phyloP scores from a whole-genome alignment of 1,284 basidiomycete species.

The Anthracocystis walkeri region DNA sequence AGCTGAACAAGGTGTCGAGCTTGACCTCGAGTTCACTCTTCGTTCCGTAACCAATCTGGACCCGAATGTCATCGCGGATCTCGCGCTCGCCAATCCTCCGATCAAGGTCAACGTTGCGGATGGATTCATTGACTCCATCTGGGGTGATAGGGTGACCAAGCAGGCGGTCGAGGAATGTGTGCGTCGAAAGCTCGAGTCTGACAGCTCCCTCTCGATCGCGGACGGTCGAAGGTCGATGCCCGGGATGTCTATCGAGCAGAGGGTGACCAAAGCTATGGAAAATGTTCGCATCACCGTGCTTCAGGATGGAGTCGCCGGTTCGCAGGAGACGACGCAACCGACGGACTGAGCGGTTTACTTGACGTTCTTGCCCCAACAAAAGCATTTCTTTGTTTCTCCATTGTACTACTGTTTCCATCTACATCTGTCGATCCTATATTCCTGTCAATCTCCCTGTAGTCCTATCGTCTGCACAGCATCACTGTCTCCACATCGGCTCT shows the following conservation, averaged over 20 bases:
- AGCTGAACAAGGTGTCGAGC: no score
- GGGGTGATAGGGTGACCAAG: slow-evolving; percentile 35
- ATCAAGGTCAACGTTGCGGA: slow-evolving; percentile 42
- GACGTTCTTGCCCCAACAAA: no score
- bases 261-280: slow-evolving; percentile 16
- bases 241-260: slow-evolving; percentile 24
- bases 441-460: neutral
- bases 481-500: no score
- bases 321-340: slow-evolving; percentile 7
- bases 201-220: neutral
- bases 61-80: slow-evolving; percentile 14
- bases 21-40: slow-evolving; percentile 11
- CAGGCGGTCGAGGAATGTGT: slow-evolving; percentile 20
- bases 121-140: slow-evolving; percentile 39
- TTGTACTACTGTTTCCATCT: slow-evolving; percentile 18
- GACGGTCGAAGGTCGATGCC: slow-evolving; percentile 21
- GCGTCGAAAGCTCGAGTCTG: slow-evolving; percentile 15
- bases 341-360: no score
- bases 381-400: neutral
- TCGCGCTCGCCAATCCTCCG: slow-evolving; percentile 18
- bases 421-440: slow-evolving; percentile 2
- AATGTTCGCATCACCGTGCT: slow-evolving; percentile 26
- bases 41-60: slow-evolving; percentile 24
- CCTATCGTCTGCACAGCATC: neutral
- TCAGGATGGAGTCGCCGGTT: slow-evolving; percentile 30